Percentiles rank a stretch among this genome's conserved stretches.
phyloP scores from a whole-genome alignment of 371 early-diverging fungal genomes.

The Mucor sp. region DNA sequence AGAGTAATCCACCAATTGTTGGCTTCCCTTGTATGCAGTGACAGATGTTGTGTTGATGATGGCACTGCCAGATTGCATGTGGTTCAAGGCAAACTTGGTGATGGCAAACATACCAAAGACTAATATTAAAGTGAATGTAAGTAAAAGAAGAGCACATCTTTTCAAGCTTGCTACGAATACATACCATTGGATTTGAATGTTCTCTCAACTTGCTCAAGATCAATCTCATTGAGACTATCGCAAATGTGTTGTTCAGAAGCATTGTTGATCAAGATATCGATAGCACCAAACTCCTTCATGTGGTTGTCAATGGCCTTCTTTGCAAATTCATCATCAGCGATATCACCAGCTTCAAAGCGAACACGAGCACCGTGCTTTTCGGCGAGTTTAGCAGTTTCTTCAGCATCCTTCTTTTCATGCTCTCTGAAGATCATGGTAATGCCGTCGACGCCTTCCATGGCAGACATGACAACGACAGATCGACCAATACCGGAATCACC shows the following conservation, averaged over 20 bases:
- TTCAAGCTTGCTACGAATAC: neutral
- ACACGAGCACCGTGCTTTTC: slow-evolving; percentile 16
- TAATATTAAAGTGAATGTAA: neutral
- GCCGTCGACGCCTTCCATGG: slow-evolving; percentile 31
- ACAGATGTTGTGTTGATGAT: slow-evolving; percentile 49
- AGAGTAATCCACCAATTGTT: slow-evolving; percentile 39
- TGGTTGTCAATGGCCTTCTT: slow-evolving; percentile 23
- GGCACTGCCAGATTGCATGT: slow-evolving; percentile 33
- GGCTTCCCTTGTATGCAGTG: slow-evolving; percentile 37
- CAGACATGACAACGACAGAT: slow-evolving; percentile 20
- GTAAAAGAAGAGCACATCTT: neutral
- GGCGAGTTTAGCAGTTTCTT: slow-evolving; percentile 13
- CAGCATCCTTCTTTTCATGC: slow-evolving; percentile 23
- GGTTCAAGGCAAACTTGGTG: slow-evolving; percentile 35
- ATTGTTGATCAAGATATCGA: slow-evolving; percentile 55
- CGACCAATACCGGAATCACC: slow-evolving; percentile 31
- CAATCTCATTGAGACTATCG: slow-evolving; percentile 11
- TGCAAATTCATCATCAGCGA: slow-evolving; percentile 6
- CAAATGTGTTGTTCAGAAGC: slow-evolving; percentile 46
- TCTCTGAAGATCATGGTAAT: slow-evolving; percentile 23
- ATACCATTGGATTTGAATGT: slow-evolving; percentile 33
- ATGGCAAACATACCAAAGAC: slow-evolving; percentile 39
- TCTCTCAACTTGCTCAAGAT: slow-evolving; percentile 15
- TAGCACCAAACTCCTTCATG: slow-evolving; percentile 30
- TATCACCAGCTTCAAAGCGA: slow-evolving; percentile 7